Evolutionary conservation across 148 eudicot genomes (phyloP), one percentile per base, ranked within the genome.

Genomic region (Rhododendron kiyosumense): DNA sequence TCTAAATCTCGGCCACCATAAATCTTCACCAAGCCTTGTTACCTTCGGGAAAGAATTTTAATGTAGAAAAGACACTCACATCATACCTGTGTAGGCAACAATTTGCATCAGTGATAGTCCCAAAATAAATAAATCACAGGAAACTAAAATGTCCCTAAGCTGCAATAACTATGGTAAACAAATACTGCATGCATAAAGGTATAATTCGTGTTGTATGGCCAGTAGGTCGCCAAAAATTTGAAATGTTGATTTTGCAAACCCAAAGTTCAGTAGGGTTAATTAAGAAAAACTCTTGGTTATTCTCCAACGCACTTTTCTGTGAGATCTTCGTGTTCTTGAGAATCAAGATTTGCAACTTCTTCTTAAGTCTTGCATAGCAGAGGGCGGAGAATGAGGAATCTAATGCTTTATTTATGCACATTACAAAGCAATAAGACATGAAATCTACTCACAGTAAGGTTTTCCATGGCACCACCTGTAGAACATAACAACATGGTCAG

Each of bases 401-500:
- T 15, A 45, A 2, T 5, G 20, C 34, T 78, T 10, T 78, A 8
- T 46, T 57, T 49, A 79, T 26, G 45, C 51, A 43, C 81, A 77
- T 28, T 73, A 24, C 48, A 17, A 28, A 61, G 63, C 2, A 65
- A 22, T 51, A 86, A 30, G 81, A 51, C 0, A 36, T 88, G 10
- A 46, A 48, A 22, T 78, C 41, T 77, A 92, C 99, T 93, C 88
- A 97, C 99, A 90, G 98, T 98, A 90, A 97, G 93, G 88, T 87
- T 88, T 89, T 97, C 99, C 94, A 88, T 97, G 98, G 76, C 99
- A 98, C 85, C 99, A 97, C 99, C 98, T 96, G 92, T 74, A 79
- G 90, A 87, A 85, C 34, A 74, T 22, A 46, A 85, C 74, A 83
- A 63, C 87, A 41, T 63, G 24, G 73, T 32, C 30, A 81, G 63